These are phyloP conservation scores for Leptomonas pyrrhocoris DNA, from an alignment of 208 protist species.

Conservation along the genomic window DNA sequence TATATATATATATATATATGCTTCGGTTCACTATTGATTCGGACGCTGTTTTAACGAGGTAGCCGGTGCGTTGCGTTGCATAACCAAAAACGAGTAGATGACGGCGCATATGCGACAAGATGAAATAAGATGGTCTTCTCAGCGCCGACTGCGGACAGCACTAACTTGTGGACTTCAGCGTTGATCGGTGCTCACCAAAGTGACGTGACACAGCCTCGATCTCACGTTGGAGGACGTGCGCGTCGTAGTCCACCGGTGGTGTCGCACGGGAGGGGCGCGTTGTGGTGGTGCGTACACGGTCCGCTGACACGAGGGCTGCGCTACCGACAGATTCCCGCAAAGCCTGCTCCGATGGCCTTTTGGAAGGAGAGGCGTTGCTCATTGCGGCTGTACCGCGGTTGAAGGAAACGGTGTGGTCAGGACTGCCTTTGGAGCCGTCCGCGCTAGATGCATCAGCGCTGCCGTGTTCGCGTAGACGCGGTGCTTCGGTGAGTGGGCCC, in stretches of 20 bases:
- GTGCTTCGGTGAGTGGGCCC: not conserved
- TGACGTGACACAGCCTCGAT: slow-evolving; percentile 6
- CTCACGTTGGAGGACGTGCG: not conserved
- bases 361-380: not conserved
- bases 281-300: not conserved
- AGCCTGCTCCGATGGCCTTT: not conserved
- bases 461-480: not conserved
- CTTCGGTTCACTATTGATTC: no score
- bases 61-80: no score
- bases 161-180: not conserved
- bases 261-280: not conserved
- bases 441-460: not conserved
- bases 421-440: no score
- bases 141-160: not conserved
- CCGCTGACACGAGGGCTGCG: not conserved
- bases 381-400: not conserved
- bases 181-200: not conserved
- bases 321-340: no score
- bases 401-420: no score
- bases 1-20: no score
- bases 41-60: no score
- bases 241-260: not conserved
- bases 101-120: no score
- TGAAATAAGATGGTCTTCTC: not conserved
- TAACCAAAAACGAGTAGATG: no score